Evolutionary conservation across 768 basidiomycete species (phyloP).

Genomic region (Postia placenta): DNA sequence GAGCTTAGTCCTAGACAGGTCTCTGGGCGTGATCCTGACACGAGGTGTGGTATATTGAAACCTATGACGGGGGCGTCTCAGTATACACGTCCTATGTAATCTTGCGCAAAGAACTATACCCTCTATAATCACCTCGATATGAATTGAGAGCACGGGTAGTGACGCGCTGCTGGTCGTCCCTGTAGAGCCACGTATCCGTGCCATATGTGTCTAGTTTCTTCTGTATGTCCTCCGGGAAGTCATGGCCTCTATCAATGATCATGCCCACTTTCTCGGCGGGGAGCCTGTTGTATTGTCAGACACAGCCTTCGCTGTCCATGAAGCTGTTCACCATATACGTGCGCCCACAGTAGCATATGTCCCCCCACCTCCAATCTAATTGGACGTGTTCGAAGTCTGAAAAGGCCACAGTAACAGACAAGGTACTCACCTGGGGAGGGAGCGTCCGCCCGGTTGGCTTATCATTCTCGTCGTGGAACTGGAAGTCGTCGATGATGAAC

Average conservation of each 20-base stretch:
- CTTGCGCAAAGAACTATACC: slow-evolving; percentile 42
- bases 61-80: slow-evolving; percentile 33
- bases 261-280: slow-evolving; percentile 62
- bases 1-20: slow-evolving; percentile 52
- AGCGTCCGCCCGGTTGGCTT: slow-evolving; percentile 39
- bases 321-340: slow-evolving; percentile 59
- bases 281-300: slow-evolving; percentile 41
- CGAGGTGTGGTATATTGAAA: slow-evolving; percentile 76
- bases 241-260: slow-evolving; percentile 77
- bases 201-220: slow-evolving; percentile 57
- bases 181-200: slow-evolving; percentile 69
- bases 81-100: not conserved
- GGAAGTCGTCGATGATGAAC: slow-evolving; percentile 87
- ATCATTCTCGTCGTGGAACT: slow-evolving; percentile 53
- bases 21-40: slow-evolving; percentile 63
- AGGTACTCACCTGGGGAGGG: slow-evolving; percentile 42
- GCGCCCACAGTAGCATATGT: slow-evolving; percentile 78
- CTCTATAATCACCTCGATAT: slow-evolving; percentile 68
- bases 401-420: not conserved
- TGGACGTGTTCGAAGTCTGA: not conserved
- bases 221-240: slow-evolving; percentile 63
- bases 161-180: slow-evolving; percentile 44
- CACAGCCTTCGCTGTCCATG: not conserved
- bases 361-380: slow-evolving; percentile 89
- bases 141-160: slow-evolving; percentile 74